Base-by-base conservation (phyloP, 2,329 filamentous ascomycete genomes). In the Aureobasidium sp. region DNA sequence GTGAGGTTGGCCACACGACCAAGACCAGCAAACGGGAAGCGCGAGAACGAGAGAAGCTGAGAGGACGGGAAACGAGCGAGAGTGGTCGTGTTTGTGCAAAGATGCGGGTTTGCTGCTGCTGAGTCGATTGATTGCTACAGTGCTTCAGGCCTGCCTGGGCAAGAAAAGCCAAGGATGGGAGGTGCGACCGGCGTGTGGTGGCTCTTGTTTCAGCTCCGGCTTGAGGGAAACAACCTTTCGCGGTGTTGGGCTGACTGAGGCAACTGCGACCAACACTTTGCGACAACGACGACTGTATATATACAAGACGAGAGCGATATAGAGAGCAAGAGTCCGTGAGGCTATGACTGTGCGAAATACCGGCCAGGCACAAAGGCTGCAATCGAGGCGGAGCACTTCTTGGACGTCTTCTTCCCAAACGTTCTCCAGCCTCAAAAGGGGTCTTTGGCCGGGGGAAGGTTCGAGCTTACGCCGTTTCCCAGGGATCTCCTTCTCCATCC, bases 51-150 rank as follows among this genome's bases (percentile, higher is more conserved):
- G 27, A 14, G 34, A 22, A 27, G 34, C 47, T 36, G 47, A 51
- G 47, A 51, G 47, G 47, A 20, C 4, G 47, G 47, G 29, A 22
- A 51, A n/a, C 34, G 49, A 37, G 49, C 34, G 49, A 39, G 34
- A 37, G 49, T 27, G 20, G 51, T 41, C 51, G 51, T 55, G 51
- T 55, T 55, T 55, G 51, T 52, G 49, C 47, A 29, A 25, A 42
- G 36, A 34, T 11, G 25, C 37, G 15, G 27, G 47, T 20, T 42
- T 22, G 20, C 36, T 42, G 49, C 48, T 42, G 49, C 48, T 31
- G 45, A 52, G 51, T 41, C 25, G 51, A 42, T 55, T 55, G 49
- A 37, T 52, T 52, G 49, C 49, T 52, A 34, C 49, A 39, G 14
- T 39, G 49, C 49, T 52, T 52, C 14, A 39, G 49, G 49, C 34